Percentiles rank a stretch among this genome's conserved stretches.
Evolutionary conservation across 129 eudicot genomes (phyloP).

Genomic region (Solidago caesia): DNA sequence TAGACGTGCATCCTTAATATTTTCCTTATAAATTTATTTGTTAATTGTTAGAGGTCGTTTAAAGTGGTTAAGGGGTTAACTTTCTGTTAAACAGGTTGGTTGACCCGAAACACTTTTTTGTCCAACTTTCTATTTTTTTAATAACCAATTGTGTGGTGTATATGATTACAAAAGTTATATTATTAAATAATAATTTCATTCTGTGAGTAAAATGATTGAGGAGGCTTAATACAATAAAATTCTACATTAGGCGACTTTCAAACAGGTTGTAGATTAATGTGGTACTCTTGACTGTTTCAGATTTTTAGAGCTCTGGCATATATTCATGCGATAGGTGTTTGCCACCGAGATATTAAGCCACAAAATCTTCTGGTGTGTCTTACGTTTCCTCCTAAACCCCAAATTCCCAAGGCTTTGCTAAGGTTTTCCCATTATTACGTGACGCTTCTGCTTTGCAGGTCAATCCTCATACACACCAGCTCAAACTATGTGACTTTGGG

Average conservation of each 20-base stretch:
- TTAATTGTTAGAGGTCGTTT: not conserved
- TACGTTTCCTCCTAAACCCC: not conserved
- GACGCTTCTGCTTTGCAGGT: conserved; percentile 35
- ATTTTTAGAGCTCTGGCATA: conserved; percentile 3
- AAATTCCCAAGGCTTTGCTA: too few species aligned
- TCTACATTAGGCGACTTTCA: not conserved
- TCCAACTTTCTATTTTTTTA: too few species aligned
- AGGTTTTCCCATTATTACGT: too few species aligned
- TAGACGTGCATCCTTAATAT: not conserved
- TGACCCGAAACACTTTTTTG: too few species aligned
- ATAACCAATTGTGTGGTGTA: too few species aligned
- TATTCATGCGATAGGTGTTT: too few species aligned
- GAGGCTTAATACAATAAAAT: not conserved
- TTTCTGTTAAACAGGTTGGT: not conserved
- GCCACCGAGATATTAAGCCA: too few species aligned
- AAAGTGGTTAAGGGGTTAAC: not conserved
- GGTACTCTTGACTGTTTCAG: conserved; percentile 29
- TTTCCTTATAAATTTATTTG: not conserved
- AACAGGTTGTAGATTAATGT: not conserved
- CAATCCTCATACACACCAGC: conserved; percentile 65
- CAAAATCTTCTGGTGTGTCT: conserved; percentile 38
- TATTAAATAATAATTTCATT: too few species aligned
- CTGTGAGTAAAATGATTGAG: not conserved
- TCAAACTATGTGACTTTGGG: conserved; percentile 66
- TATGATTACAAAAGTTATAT: too few species aligned